Evolutionary conservation across 345 rosid genomes (phyloP), one percentile per base, ranked within the genome.

Genomic region (Dipteronia sinensis): DNA sequence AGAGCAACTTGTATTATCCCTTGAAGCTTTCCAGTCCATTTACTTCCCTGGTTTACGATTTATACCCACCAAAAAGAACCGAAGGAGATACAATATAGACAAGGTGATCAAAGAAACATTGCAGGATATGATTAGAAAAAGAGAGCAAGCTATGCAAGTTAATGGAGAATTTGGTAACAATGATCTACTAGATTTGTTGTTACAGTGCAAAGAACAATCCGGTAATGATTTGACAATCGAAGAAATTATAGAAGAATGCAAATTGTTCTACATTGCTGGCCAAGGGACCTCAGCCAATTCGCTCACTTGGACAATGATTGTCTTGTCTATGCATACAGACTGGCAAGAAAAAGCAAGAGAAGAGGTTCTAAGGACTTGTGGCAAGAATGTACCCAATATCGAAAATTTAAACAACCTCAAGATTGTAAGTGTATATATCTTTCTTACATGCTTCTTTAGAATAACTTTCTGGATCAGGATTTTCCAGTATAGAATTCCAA

Each of bases 261-360:
- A 77, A 19, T n/a, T 76, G 3, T 77, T 83, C 62, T 83, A 79
- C 76, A 76, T 79, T 55, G 86, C 85, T 2, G 90, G 90, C 5
- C 83, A 82, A 15, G 87, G 81, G 53, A 82, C 86, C 61, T 84
- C 83, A 3, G 73, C 91, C 40, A 82, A 69, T 59, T 73, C 17
- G 71, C 81, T 83, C 10, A 74, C 77, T 0, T 83, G 83, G 86
- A 78, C 82, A 4, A 63, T 79, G 75, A 79, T 83, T 15, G 11
- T 64, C n/a, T 77, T 79, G 25, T 72, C 76, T 9, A 69, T 72
- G 76, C 42, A 79, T 15, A 82, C 80, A 51, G 16, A 83, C 31
- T 79, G 85, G 85, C 82, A 79, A 79, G 65, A 76, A 53, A 76
- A 79, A 34, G 85, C 85, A 17, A 76, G 85, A 69, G 38, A 76